These are phyloP conservation scores for Angomonas ambiguus DNA, from an alignment of 208 protist species.

Conservation along the genomic window DNA sequence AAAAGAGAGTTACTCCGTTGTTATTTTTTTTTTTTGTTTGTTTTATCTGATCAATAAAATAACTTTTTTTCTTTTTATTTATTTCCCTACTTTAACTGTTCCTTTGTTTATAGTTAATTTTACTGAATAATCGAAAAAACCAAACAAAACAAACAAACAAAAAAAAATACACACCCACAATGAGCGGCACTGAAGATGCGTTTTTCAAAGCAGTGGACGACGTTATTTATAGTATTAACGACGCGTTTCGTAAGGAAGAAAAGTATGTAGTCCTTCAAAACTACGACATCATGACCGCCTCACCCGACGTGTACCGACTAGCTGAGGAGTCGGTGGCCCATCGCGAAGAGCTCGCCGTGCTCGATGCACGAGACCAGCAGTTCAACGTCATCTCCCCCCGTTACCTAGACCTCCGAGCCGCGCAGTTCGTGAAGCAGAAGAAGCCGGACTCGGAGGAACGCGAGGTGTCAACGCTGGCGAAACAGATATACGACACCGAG, in stretches of 20 bases:
- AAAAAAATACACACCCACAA: background rate
- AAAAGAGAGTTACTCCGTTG: background rate
- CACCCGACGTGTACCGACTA: slow-evolving; percentile 29
- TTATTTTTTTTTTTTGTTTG: slow-evolving; percentile 4
- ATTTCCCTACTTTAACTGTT: background rate
- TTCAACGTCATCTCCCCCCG: slow-evolving; percentile 39
- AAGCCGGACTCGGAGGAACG: background rate
- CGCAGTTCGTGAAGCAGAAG: background rate
- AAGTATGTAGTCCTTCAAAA: slow-evolving; percentile 59
- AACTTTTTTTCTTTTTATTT: background rate
- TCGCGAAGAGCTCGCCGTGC: slow-evolving; percentile 25
- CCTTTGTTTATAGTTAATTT: background rate
- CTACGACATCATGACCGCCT: slow-evolving; percentile 67
- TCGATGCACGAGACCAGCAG: slow-evolving; percentile 22
- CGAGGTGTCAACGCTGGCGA: background rate
- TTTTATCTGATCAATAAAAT: background rate
- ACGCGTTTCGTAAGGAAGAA: slow-evolving; percentile 41
- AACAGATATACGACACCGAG: slow-evolving; percentile 10
- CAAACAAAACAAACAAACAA: background rate
- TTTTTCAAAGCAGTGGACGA: slow-evolving; percentile 14
- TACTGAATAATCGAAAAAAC: background rate
- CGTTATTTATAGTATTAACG: slow-evolving; percentile 18
- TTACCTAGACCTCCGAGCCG: slow-evolving; percentile 30
- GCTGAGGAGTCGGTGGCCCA: slow-evolving; percentile 18
- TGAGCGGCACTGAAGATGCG: background rate